Evolutionary conservation across 2,329 filamentous ascomycete genomes (phyloP).

Genomic region (Colletotrichum sp.): DNA sequence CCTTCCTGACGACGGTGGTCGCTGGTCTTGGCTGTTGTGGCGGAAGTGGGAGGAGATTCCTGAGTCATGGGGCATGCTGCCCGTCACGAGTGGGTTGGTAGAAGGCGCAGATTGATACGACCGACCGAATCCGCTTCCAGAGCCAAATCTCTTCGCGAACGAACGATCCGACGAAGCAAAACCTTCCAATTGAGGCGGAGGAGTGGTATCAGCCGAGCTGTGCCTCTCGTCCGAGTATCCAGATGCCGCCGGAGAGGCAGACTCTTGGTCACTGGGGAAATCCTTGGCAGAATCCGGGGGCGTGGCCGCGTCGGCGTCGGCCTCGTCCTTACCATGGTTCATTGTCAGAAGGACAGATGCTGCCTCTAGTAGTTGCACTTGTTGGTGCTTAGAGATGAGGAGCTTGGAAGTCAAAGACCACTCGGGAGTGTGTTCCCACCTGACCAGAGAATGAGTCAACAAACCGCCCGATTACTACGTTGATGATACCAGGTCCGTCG

Average conservation of each 20-base stretch:
- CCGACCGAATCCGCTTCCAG: conserved; percentile 66
- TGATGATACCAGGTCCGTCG: background rate
- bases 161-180: conserved; percentile 57
- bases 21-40: conserved; percentile 74
- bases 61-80: conserved; percentile 55
- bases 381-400: conserved; percentile 98
- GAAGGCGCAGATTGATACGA: conserved; percentile 79
- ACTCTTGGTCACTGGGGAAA: conserved; percentile 81
- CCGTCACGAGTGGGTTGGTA: conserved; percentile 53
- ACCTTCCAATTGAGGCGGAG: conserved; percentile 78
- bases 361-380: conserved; percentile 95
- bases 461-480: conserved; percentile 18
- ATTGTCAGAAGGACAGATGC: conserved; percentile 95
- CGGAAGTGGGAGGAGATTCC: conserved; percentile 65
- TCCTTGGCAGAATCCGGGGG: conserved; percentile 70
- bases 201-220: conserved; percentile 92
- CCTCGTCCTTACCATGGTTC: conserved; percentile 59
- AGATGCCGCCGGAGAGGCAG: conserved; percentile 78
- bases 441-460: conserved; percentile 50
- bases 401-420: conserved; percentile 98
- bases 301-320: conserved; percentile 60
- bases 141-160: conserved; percentile 63
- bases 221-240: conserved; percentile 78
- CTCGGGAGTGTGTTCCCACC: conserved; percentile 99
- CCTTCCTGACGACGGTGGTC: conserved; percentile 77